These are phyloP conservation scores for Arabis hirsuta DNA, from an alignment of 345 rosid genomes.

Conservation along the genomic window DNA sequence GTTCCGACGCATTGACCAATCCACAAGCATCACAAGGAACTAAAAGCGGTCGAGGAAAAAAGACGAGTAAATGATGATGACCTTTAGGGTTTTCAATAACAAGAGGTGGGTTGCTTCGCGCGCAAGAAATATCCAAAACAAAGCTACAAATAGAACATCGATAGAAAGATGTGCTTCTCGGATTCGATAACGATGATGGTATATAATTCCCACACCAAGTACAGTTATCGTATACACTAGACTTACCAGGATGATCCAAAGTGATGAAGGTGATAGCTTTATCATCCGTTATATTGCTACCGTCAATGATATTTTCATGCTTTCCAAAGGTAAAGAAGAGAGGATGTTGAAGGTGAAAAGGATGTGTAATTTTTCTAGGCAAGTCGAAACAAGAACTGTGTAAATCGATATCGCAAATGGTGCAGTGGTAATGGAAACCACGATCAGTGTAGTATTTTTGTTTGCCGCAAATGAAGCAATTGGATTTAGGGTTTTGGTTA, in stretches of 20 bases:
- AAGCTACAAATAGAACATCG: constrained; percentile 12
- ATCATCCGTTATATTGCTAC: not conserved
- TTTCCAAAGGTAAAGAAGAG: not conserved
- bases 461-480: constrained; percentile 5
- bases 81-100: constrained; percentile 2
- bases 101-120: not conserved
- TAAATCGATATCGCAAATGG: constrained; percentile 11
- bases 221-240: not conserved
- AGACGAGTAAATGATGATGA: constrained; percentile 1
- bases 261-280: not conserved
- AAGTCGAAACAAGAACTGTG: not conserved
- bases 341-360: constrained; percentile 9
- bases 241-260: constrained; percentile 15
- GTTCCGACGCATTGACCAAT: not conserved
- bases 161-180: not conserved
- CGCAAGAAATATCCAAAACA: not conserved
- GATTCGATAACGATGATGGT: not conserved
- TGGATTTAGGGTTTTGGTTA: not conserved
- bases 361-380: constrained; percentile 7
- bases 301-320: not conserved
- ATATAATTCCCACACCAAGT: constrained; percentile 17
- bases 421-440: constrained; percentile 7
- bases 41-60: not conserved
- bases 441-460: not conserved
- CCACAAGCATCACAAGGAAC: constrained; percentile 24